Percentiles rank a stretch among this genome's conserved stretches.
Evolutionary conservation across 257 asterid species (phyloP).

Genomic region (Parsonsia alboflavescens): DNA sequence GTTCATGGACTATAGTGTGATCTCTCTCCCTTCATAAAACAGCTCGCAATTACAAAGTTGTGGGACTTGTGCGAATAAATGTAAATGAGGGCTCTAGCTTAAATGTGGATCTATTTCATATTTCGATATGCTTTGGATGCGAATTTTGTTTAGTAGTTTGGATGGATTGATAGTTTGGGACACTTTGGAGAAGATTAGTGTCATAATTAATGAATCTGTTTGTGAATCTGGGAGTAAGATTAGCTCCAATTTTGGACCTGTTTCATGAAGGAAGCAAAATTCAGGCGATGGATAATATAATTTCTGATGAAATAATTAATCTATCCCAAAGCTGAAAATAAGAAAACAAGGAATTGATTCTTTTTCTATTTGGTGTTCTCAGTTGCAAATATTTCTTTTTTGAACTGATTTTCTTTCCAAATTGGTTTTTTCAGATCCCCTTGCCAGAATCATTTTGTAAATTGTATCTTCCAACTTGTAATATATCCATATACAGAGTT

Average conservation of each 20-base stretch:
- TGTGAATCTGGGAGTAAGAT: background rate
- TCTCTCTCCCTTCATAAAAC: background rate
- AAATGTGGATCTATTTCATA: background rate
- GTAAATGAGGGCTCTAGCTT: background rate
- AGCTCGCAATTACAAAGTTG: background rate
- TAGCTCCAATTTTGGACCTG: background rate
- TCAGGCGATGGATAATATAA: background rate
- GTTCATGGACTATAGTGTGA: background rate
- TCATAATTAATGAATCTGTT: background rate
- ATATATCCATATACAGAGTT: background rate
- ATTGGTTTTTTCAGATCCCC: background rate
- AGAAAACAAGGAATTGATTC: background rate
- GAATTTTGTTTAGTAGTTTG: background rate
- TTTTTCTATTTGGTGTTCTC: background rate
- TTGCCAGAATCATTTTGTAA: background rate
- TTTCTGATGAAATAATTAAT: background rate
- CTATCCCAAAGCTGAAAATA: background rate
- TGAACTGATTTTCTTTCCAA: background rate
- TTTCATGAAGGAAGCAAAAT: background rate
- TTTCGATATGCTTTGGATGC: background rate
- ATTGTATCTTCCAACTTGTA: background rate
- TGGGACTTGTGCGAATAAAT: background rate
- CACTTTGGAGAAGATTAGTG: background rate
- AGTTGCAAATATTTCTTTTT: background rate
- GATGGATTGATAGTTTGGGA: background rate